Conservation (phyloP, 192 early-diverging fungal genomes). For the Geranomyces michiganensis region DNA sequence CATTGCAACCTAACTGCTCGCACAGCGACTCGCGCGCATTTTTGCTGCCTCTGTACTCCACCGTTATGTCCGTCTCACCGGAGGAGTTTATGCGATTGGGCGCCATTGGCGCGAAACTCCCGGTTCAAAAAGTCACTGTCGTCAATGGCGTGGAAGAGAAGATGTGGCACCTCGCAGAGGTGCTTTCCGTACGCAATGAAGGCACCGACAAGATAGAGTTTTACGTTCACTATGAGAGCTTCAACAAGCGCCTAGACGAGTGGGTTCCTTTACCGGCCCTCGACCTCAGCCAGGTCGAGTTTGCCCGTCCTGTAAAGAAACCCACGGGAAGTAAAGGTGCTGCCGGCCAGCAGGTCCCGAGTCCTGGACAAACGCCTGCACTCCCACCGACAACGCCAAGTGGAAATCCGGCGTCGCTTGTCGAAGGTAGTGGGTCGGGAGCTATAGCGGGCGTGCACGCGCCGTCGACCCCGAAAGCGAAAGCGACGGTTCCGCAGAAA, state of each 20-base stretch:
- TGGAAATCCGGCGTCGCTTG: conserved; percentile 20
- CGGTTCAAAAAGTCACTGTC: conserved; percentile 53
- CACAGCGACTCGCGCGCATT: too few relatives aligned
- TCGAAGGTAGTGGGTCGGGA: conserved; percentile 26
- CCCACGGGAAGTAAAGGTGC: not conserved
- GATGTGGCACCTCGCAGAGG: conserved; percentile 81
- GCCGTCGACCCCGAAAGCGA: not conserved
- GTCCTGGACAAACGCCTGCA: conserved; percentile 27
- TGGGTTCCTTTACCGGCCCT: conserved; percentile 69
- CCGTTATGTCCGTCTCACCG: conserved; percentile 7
- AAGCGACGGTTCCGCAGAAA: conserved; percentile 17
- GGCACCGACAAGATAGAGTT: conserved; percentile 63
- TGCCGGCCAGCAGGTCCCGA: not conserved
- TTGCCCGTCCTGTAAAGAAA: conserved; percentile 29
- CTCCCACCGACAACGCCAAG: conserved; percentile 13
- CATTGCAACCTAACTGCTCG: too few relatives aligned
- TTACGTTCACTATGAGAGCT: conserved; percentile 96
- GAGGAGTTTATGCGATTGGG: conserved; percentile 12
- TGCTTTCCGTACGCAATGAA: conserved; percentile 70
- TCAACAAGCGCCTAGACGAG: conserved; percentile 98
- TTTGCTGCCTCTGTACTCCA: too few relatives aligned
- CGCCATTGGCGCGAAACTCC: conserved; percentile 51
- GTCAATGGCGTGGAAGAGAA: conserved; percentile 47
- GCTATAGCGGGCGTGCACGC: conserved; percentile 9
- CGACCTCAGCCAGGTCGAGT: conserved; percentile 31